Evolutionary conservation across 2,329 filamentous ascomycete genomes (phyloP).

Genomic region (Aspergillus udagawae): DNA sequence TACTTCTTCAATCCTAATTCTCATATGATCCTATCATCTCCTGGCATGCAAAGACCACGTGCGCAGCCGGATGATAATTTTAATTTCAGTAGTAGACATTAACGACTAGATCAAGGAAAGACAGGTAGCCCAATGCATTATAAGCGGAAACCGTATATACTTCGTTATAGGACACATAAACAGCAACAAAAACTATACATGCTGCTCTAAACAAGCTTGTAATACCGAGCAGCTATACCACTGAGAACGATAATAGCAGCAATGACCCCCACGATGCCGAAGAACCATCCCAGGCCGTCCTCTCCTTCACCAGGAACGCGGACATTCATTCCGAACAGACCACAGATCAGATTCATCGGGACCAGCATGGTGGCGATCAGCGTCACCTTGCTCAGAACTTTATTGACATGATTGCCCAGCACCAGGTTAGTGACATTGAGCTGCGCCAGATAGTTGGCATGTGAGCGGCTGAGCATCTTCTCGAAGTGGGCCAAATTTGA

Average conservation of each 20-base stretch:
- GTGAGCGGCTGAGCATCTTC: constrained; percentile 90
- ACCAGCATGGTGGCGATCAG: constrained; percentile 93
- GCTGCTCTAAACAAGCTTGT: constrained; percentile 35
- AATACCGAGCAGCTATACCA: constrained; percentile 38
- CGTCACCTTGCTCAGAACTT: constrained; percentile 90
- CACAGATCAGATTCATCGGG: constrained; percentile 84
- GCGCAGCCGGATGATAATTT: not conserved
- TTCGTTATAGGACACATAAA: not conserved
- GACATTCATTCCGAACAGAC: constrained; percentile 52
- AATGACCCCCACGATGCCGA: constrained; percentile 47
- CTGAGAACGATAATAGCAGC: constrained; percentile 37
- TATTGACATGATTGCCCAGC: constrained; percentile 83
- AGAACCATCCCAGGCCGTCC: constrained; percentile 44
- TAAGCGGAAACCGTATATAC: not conserved
- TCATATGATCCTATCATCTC: not conserved
- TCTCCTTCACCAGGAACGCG: constrained; percentile 39
- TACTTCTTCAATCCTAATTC: not conserved
- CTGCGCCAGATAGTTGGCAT: constrained; percentile 95
- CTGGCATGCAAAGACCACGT: not conserved
- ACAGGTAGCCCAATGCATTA: not conserved
- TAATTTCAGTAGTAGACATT: not conserved
- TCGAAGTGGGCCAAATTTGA: constrained; percentile 93
- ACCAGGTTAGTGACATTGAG: constrained; percentile 87
- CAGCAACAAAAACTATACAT: not conserved
- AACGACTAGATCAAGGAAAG: not conserved